These are phyloP conservation scores for Candida saitoana DNA, from an alignment of 805 yeast species.

Conservation along the genomic window DNA sequence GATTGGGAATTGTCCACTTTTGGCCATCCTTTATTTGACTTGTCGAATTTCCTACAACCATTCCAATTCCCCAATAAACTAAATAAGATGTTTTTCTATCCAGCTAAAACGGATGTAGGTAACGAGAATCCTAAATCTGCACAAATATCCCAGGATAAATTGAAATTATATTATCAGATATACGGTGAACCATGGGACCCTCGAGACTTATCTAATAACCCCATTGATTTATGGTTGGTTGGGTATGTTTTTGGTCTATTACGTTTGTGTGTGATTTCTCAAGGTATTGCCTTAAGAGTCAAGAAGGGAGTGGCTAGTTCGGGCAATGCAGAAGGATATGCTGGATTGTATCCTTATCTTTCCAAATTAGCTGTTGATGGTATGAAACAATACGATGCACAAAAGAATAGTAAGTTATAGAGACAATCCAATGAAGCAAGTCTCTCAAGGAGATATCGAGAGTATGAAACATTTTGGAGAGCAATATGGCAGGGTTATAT, in stretches of 20 bases:
- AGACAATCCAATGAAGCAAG: no score
- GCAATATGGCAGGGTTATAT: no score
- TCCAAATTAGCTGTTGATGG: constrained; percentile 26
- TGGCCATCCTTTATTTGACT: constrained; percentile 62
- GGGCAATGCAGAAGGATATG: constrained; percentile 44
- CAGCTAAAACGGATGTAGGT: constrained; percentile 29
- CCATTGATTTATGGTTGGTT: constrained; percentile 43
- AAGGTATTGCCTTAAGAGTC: constrained; percentile 57
- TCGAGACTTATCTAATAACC: constrained; percentile 37
- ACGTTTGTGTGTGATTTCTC: constrained; percentile 53
- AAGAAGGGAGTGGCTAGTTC: constrained; percentile 52
- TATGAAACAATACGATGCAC: constrained; percentile 9
- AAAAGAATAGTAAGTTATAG: constrained; percentile 3
- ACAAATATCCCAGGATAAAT: constrained; percentile 12
- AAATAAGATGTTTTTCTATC: constrained; percentile 26
- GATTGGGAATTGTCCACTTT: constrained; percentile 67
- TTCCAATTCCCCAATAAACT: constrained; percentile 41
- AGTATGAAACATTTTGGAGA: no score
- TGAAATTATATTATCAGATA: constrained; percentile 17
- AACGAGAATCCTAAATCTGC: constrained; percentile 23
- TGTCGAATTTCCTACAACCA: constrained; percentile 56
- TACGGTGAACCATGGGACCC: constrained; percentile 31
- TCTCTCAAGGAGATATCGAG: no score
- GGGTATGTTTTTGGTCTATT: constrained; percentile 56
- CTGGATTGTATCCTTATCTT: constrained; percentile 29